A percentile compares a stretch with the other conserved stretches of the same genome.
Conservation (phyloP, 1,284 basidiomycete genomes). For the Sporisorium graminicola region DNA sequence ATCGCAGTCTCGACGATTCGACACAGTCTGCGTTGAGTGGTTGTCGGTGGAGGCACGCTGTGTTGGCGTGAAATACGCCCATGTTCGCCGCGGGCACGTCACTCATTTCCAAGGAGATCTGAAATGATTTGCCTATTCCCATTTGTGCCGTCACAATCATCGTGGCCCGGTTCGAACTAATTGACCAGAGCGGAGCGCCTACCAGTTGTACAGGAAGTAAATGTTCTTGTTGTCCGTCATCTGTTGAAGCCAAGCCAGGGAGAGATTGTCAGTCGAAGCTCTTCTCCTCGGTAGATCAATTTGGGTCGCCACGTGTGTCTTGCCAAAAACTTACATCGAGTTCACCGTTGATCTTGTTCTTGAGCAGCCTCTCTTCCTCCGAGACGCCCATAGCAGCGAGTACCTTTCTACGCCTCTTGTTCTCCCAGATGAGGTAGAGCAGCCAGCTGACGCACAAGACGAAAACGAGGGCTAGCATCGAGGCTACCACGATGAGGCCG, state of each 20-base stretch:
- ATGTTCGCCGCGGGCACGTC: no score
- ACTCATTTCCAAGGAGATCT: no score
- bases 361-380: slow-evolving; percentile 33
- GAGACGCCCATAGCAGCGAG: slow-evolving; percentile 28
- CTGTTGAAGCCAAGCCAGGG: slow-evolving; percentile 5
- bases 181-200: slow-evolving; percentile 1
- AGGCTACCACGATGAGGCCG: slow-evolving; percentile 58
- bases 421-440: slow-evolving; percentile 23
- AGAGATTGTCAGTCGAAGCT: slow-evolving; percentile 1
- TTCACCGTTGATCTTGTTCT: slow-evolving; percentile 43
- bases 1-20: no score
- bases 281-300: no score
- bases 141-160: no score
- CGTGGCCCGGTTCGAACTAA: no score
- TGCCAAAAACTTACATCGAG: slow-evolving; percentile 28
- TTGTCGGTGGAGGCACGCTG: no score
- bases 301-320: not conserved
- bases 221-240: slow-evolving; percentile 46
- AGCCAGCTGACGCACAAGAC: slow-evolving; percentile 25
- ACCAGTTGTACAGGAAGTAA: slow-evolving; percentile 36
- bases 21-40: no score
- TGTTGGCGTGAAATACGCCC: no score
- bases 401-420: slow-evolving; percentile 25
- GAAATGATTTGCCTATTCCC: no score
- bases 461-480: slow-evolving; percentile 30